Evolutionary conservation across 495 filamentous ascomycete species (phyloP), one percentile per base, ranked within the genome.

Genomic region (Trichodelitschia bisporula): DNA sequence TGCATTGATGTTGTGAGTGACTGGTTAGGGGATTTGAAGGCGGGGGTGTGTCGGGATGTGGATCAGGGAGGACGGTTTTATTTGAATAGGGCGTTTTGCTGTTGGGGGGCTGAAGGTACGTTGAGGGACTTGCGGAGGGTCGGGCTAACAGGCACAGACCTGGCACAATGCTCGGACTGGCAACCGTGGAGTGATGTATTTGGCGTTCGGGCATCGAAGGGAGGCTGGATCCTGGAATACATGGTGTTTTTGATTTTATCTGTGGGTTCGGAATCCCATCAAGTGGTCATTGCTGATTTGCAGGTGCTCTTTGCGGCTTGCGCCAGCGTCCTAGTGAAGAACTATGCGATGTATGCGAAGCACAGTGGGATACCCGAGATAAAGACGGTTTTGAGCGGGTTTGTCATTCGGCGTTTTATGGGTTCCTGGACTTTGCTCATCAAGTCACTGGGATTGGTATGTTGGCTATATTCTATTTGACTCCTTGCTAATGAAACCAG

Each of bases 321-420:
- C 26, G 84, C 86, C 11, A 75, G 72, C 35, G 39, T 83, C 23
- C 50, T 97, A 24, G 86, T 95, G 13, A 69, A 71, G 40, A 61
- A 63, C 29, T 97, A 79, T 51, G 78, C 83, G 9, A 57, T 74
- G 6, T 79, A 91, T 51, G 86, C 86, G 23, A 82, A 75, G 44
- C 89, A 95, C 40, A 92, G 82, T 47, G 86, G 86, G 44, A 93
- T 97, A 38, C 84, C 86, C 4, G 86, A 97, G 53, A 90, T 97
- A 40, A 97, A 97, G 56, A 95, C 86, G 8, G 68, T 97, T 1
- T 56, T 97, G 34, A 86, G 86, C 10, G 86, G 86, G 14, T 95
- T 91, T 54, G 69, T 97, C 6, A 93, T 97, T 34, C 65, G 72
- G 32, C 66, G 71, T 43, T 93, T 97, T 40, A 63, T 97, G 62